Evolutionary conservation across 2,329 filamentous ascomycete species (phyloP), one percentile per base, ranked within the genome.

Genomic region (Penicillium sumatraense): DNA sequence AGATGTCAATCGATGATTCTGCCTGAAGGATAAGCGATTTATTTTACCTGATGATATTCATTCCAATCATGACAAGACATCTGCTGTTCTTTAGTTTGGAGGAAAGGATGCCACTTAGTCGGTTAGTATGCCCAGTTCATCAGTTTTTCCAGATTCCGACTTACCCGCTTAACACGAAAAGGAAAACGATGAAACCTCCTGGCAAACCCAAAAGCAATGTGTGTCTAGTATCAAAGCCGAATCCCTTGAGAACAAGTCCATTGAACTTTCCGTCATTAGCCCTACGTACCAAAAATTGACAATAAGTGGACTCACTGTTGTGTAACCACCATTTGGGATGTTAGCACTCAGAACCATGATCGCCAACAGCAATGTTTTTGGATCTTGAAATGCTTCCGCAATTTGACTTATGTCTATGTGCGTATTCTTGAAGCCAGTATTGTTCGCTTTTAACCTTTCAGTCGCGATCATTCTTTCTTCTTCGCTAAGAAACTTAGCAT

Each of bases 351-450:
- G 59, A 11, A 70, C 63, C 41, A 69, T 61, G 5, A 69, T 33
- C 14, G 63, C 68, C 31, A 63, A 48, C 14, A 61, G 23, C 58
- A 56, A 61, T 2, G 58, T 61, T 31, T 57, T 57, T 8, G 50
- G 8, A 38, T 59, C 60, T 6, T 10, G 33, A 3, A 59, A 59
- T 8, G 68, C 64, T 52, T 80, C 79, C 26, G 59, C 54, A 21
- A 78, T 68, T 42, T 80, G 78, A 3, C 60, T 54, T 10, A 64
- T 54, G 51, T 81, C 79, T 58, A 77, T 75, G 21, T 76, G 68
- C 1, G 70, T 76, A 53, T 78, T 80, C 33, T 68, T 68, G 38
- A 58, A 64, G 2, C 67, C 68, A 2, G 64, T 62, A 20, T 65
- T 52, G 16, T 70, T 70, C 7, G 57, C 53, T 23, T 57, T 61